Conservation (phyloP, 192 early-diverging fungal genomes). For the Coemansia sp. region DNA sequence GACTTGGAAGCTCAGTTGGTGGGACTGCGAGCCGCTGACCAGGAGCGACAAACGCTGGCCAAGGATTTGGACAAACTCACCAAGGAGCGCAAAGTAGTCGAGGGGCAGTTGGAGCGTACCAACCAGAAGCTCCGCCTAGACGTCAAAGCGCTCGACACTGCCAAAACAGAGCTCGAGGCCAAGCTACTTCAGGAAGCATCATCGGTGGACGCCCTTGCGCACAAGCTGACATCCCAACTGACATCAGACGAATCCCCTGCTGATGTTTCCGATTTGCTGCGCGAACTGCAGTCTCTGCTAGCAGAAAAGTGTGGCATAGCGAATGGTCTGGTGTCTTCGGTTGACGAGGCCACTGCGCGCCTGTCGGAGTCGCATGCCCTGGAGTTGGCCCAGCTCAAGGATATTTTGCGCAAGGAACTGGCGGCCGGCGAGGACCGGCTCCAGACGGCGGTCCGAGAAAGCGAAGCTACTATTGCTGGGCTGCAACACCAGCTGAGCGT, state of each 20-base stretch:
- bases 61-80: slow-evolving; percentile 20
- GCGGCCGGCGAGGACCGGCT: slow-evolving; percentile 15
- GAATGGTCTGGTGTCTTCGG: slow-evolving; percentile 25
- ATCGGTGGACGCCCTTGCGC: slow-evolving; percentile 4
- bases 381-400: slow-evolving; percentile 28
- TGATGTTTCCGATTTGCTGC: not conserved
- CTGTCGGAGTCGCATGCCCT: slow-evolving; percentile 10
- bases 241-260: not conserved
- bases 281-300: slow-evolving; percentile 1
- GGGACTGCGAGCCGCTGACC: not conserved
- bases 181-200: not conserved
- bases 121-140: slow-evolving; percentile 41
- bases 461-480: slow-evolving; percentile 3
- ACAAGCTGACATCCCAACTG: slow-evolving; percentile 14
- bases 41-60: slow-evolving; percentile 5
- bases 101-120: slow-evolving; percentile 41
- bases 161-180: not conserved
- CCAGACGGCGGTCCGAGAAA: slow-evolving; percentile 3
- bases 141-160: slow-evolving; percentile 10
- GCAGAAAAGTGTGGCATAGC: slow-evolving; percentile 22
- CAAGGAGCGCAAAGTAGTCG: slow-evolving; percentile 41
- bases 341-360: not conserved
- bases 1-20: slow-evolving; percentile 24
- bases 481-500: slow-evolving; percentile 8
- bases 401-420: slow-evolving; percentile 27